phyloP scores from a whole-genome alignment of 73 alveolate genomes.

The Symbiodinium natans region DNA sequence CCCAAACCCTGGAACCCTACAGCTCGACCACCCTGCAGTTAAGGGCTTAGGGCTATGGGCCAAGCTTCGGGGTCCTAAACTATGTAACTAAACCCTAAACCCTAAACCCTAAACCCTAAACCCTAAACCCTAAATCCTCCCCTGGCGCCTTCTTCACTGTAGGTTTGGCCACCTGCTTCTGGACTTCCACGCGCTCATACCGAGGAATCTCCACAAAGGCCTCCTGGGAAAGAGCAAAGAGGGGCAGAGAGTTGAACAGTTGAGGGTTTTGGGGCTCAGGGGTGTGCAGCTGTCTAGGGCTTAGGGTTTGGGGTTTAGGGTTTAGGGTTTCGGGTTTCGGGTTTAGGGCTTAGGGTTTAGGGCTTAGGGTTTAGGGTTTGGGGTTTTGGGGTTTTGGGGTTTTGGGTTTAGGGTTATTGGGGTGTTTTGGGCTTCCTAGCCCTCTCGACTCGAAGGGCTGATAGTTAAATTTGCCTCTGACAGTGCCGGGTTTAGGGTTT shows the following conservation, averaged over 20 bases:
- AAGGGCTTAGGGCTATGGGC: too few relatives aligned
- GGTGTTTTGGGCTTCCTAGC: too few relatives aligned
- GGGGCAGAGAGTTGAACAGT: too few relatives aligned
- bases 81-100: background rate
- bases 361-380: background rate
- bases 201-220: background rate
- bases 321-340: background rate
- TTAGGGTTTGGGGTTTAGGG: background rate
- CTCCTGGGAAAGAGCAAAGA: background rate
- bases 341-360: background rate
- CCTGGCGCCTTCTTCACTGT: background rate
- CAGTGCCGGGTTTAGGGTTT: too few relatives aligned
- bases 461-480: too few relatives aligned
- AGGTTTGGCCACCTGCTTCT: slow-evolving; percentile 18
- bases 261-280: background rate
- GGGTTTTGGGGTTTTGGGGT: too few relatives aligned
- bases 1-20: background rate
- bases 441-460: too few relatives aligned
- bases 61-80: too few relatives aligned
- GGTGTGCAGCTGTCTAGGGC: background rate
- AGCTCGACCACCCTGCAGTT: background rate
- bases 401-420: too few relatives aligned
- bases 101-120: background rate
- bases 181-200: slow-evolving; percentile 5
- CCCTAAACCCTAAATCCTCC: background rate